A percentile compares a stretch with the other conserved stretches of the same genome.
Conservation (phyloP, 805 yeast species). For the Wickerhamiella siamensis region DNA sequence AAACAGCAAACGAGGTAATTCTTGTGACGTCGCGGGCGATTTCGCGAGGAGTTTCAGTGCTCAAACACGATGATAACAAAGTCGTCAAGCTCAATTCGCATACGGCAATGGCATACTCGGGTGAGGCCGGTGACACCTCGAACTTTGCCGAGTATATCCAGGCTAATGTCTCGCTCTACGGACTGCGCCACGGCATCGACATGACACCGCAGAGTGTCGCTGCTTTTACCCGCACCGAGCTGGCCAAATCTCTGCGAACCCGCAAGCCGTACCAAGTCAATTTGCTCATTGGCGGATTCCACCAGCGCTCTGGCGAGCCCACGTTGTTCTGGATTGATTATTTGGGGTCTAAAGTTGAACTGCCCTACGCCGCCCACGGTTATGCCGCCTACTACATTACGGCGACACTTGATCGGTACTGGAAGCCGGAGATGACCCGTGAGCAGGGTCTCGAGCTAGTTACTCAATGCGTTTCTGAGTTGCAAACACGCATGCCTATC, state of each 20-base stretch:
- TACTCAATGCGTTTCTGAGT: conserved; percentile 59
- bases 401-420: conserved; percentile 82
- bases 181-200: conserved; percentile 73
- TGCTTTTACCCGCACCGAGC: conserved; percentile 70
- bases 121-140: conserved; percentile 93
- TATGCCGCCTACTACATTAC: conserved; percentile 94
- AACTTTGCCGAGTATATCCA: conserved; percentile 90
- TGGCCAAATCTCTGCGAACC: conserved; percentile 81
- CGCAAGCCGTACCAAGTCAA: conserved; percentile 92
- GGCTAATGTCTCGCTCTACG: conserved; percentile 79
- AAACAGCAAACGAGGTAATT: conserved; percentile 64
- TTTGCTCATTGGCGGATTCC: conserved; percentile 76
- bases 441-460: conserved; percentile 71
- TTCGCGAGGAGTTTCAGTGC: conserved; percentile 75
- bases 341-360: conserved; percentile 75
- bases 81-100: conserved; percentile 61
- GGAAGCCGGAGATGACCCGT: conserved; percentile 55
- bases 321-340: conserved; percentile 82
- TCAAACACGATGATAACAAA: conserved; percentile 69
- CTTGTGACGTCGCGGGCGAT: conserved; percentile 91
- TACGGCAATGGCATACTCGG: conserved; percentile 75
- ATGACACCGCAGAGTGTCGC: conserved; percentile 78
- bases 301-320: conserved; percentile 43
- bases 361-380: conserved; percentile 97
- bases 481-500: conserved; percentile 73